phyloP scores from a whole-genome alignment of 169 alveolate genomes.

The Plasmodium fragile region DNA sequence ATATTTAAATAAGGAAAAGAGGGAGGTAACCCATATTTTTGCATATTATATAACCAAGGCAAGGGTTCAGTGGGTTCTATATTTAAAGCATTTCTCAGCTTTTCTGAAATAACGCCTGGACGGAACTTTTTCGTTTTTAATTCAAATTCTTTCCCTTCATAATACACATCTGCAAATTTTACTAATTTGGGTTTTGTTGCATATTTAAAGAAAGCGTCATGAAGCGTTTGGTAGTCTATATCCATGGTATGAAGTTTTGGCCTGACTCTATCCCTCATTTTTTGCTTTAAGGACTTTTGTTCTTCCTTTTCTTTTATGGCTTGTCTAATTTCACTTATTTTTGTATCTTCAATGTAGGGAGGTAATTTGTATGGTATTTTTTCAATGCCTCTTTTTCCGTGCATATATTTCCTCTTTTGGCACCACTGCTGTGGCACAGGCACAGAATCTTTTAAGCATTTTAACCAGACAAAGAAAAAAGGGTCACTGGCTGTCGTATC shows the following conservation, averaged over 20 bases:
- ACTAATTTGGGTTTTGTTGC: slow-evolving; percentile 97
- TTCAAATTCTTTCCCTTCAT: slow-evolving; percentile 98
- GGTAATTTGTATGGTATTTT: slow-evolving; percentile 97
- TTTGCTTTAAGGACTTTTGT: slow-evolving; percentile 95
- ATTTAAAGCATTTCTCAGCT: slow-evolving; percentile 96
- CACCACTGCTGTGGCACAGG: slow-evolving; percentile 99
- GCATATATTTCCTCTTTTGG: slow-evolving; percentile 96
- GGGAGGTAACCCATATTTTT: slow-evolving; percentile 99
- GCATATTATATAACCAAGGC: slow-evolving; percentile 99
- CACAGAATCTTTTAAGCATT: slow-evolving; percentile 95
- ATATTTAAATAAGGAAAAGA: slow-evolving; percentile 97
- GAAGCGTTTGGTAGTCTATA: slow-evolving; percentile 96
- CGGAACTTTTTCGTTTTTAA: slow-evolving; percentile 92
- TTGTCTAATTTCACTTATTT: slow-evolving; percentile 91
- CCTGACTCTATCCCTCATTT: slow-evolving; percentile 97
- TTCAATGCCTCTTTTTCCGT: slow-evolving; percentile 95
- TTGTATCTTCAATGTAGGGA: slow-evolving; percentile 92
- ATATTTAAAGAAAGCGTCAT: slow-evolving; percentile 98
- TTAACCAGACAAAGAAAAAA: slow-evolving; percentile 93
- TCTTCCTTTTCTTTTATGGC: slow-evolving; percentile 95
- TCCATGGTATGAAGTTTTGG: slow-evolving; percentile 97
- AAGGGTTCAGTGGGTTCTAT: slow-evolving; percentile 96
- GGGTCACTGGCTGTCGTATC: slow-evolving; percentile 98
- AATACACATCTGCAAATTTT: slow-evolving; percentile 96
- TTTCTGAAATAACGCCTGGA: slow-evolving; percentile 96